Conservation (phyloP, 2,329 filamentous ascomycete species). For the Tolypocladium endophyticum region DNA sequence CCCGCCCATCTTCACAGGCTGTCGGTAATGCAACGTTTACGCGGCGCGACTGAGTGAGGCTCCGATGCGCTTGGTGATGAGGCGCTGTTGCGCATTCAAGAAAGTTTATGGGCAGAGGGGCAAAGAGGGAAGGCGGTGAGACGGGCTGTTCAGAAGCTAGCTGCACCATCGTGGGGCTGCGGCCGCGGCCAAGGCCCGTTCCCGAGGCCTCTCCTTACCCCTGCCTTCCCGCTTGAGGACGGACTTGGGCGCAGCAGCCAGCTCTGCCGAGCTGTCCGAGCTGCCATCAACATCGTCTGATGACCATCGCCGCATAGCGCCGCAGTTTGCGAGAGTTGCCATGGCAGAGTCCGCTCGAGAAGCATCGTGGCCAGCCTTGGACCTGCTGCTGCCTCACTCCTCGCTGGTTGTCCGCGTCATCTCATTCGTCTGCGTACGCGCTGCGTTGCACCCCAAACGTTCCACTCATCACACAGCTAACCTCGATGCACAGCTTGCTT, state of each 20-base stretch:
- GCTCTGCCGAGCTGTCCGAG: neutral
- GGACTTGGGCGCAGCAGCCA: neutral
- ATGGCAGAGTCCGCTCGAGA: slow-evolving; percentile 15
- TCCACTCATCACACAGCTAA: neutral
- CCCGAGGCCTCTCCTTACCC: neutral
- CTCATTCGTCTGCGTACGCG: slow-evolving; percentile 27
- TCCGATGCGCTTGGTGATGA: neutral
- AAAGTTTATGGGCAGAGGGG: neutral
- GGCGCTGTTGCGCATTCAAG: neutral
- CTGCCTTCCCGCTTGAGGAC: neutral
- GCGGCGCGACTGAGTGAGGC: neutral
- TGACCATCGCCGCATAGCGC: neutral
- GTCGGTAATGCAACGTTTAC: neutral
- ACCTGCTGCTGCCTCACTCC: slow-evolving; percentile 17
- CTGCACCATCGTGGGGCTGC: neutral
- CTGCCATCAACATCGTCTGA: neutral
- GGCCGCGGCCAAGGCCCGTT: neutral
- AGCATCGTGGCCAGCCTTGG: slow-evolving; percentile 14
- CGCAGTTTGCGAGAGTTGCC: slow-evolving; percentile 3
- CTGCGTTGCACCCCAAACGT: neutral
- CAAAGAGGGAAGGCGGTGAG: slow-evolving; percentile 8
- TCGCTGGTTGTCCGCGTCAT: slow-evolving; percentile 23
- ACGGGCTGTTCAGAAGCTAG: neutral
- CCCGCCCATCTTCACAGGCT: slow-evolving; percentile 12
- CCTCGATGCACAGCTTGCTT: slow-evolving; percentile 22